Conservation (phyloP, 495 filamentous ascomycete genomes). For the Amorphotheca resinae region DNA sequence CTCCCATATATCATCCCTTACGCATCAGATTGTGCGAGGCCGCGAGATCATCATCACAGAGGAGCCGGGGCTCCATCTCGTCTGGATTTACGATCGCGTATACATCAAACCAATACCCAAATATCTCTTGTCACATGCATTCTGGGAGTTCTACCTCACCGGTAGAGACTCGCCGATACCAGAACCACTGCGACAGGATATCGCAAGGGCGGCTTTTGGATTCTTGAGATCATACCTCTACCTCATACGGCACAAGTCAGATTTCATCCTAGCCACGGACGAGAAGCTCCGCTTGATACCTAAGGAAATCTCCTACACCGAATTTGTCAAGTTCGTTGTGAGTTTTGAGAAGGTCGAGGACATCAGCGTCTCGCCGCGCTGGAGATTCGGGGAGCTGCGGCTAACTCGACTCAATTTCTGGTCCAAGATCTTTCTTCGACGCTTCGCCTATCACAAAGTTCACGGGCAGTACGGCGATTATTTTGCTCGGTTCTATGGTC, state of each 20-base stretch:
- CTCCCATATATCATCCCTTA: slow-evolving; percentile 26
- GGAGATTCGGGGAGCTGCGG: slow-evolving; percentile 30
- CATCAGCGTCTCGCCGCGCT: slow-evolving; percentile 16
- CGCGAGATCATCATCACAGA: slow-evolving; percentile 37
- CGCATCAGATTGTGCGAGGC: slow-evolving; percentile 28
- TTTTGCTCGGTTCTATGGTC: slow-evolving; percentile 23
- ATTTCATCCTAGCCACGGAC: slow-evolving; percentile 27
- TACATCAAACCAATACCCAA: slow-evolving; percentile 45
- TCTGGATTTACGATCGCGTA: slow-evolving; percentile 39
- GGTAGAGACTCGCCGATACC: background rate
- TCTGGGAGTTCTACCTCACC: slow-evolving; percentile 32
- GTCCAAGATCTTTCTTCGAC: slow-evolving; percentile 5
- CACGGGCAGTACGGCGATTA: slow-evolving; percentile 17
- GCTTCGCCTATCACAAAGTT: slow-evolving; percentile 8
- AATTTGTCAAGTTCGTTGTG: slow-evolving; percentile 5
- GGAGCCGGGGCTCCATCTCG: slow-evolving; percentile 37
- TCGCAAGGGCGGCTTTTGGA: slow-evolving; percentile 23
- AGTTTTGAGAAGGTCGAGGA: slow-evolving; percentile 2
- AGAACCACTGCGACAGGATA: background rate
- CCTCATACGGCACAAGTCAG: slow-evolving; percentile 27
- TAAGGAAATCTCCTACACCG: slow-evolving; percentile 11
- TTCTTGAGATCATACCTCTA: slow-evolving; percentile 28
- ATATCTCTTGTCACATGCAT: slow-evolving; percentile 33
- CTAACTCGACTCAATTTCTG: slow-evolving; percentile 26
- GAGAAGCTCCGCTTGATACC: slow-evolving; percentile 19